Base-by-base conservation (phyloP, 305 asterid genomes). In the Fraxinus albicans region DNA sequence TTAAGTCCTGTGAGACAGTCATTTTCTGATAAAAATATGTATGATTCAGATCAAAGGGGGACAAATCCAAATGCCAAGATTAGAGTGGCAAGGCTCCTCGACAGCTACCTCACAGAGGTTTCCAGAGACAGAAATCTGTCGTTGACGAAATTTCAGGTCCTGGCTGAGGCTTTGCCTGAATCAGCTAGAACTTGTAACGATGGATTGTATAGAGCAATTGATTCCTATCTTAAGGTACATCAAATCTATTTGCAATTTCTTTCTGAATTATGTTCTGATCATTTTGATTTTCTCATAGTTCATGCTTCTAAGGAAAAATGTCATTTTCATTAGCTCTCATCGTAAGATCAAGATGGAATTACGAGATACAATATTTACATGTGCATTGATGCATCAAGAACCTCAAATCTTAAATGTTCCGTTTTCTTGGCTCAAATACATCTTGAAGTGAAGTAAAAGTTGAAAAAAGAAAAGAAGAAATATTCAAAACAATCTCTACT, bases 141-240 rank as follows among this genome's bases (percentile, higher is more conserved):
- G 0, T 40, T 88, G 81, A 94, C 97, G 0, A 95, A 95, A 23
- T 95, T 95, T 87, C 98, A 95, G 81, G 99, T 94, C 70, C 85
- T 95, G 73, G 98, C 98, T 0, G 99, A 95, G 89, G 98, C 98
- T 8, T 84, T 95, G 76, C 98, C 98, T 0, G 98, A 95, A 77
- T 91, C 95, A 7, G 95, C 99, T 40, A 87, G 99, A 85, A 93
- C 89, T 19, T 94, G 98, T 36, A 97, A 94, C 2, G 98, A 95
- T 82, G 98, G 99, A 5, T 72, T 95, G 55, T 95, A 95, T 81
- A 87, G 99, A 70, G 99, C 99, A 2, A 87, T 95, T 44, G 99
- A 94, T 85, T 95, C 99, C 79, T 95, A 95, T 83, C 97, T 95
- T 21, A 95, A 95, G 99, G 99, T 94, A 89, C 6, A 33, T 36